A percentile compares a stretch with the other conserved stretches of the same genome.
phyloP scores from a whole-genome alignment of 1,139 yeast genomes.

The Candida pseudoviswanathii region DNA sequence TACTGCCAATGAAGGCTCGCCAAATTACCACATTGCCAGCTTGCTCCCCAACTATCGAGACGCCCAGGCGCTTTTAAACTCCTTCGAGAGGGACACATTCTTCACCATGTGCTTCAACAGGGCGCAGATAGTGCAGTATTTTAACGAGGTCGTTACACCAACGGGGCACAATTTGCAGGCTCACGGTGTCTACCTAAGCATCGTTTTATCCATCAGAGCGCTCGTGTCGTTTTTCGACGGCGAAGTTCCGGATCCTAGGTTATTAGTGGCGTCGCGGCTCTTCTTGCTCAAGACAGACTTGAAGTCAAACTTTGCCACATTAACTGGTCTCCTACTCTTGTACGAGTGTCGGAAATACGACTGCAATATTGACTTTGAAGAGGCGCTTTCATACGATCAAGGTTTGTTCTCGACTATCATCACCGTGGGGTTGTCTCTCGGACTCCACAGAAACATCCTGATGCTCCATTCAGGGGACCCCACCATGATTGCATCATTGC shows the following conservation, averaged over 20 bases:
- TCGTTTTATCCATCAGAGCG: neutral
- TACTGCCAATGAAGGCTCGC: neutral
- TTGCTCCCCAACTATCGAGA: neutral
- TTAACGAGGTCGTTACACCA: neutral
- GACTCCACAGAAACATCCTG: neutral
- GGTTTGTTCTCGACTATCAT: conserved; percentile 1
- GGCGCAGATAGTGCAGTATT: neutral
- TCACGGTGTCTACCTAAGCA: neutral
- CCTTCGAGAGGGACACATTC: neutral
- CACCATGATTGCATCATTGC: neutral
- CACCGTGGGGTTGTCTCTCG: neutral
- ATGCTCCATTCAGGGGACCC: neutral
- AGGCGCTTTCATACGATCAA: conserved; percentile 5
- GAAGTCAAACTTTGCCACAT: conserved; percentile 1
- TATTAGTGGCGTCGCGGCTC: neutral
- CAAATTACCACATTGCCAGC: neutral
- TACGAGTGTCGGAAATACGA: conserved; percentile 6
- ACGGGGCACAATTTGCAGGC: neutral
- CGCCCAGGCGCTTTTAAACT: neutral
- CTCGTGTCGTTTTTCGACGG: neutral
- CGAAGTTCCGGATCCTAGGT: neutral
- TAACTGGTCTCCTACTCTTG: neutral
- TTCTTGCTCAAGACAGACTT: neutral
- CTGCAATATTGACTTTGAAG: conserved; percentile 7
- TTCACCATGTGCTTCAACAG: neutral